phyloP scores from a whole-genome alignment of 2,329 filamentous ascomycete species.

The Penicillium sp. region DNA sequence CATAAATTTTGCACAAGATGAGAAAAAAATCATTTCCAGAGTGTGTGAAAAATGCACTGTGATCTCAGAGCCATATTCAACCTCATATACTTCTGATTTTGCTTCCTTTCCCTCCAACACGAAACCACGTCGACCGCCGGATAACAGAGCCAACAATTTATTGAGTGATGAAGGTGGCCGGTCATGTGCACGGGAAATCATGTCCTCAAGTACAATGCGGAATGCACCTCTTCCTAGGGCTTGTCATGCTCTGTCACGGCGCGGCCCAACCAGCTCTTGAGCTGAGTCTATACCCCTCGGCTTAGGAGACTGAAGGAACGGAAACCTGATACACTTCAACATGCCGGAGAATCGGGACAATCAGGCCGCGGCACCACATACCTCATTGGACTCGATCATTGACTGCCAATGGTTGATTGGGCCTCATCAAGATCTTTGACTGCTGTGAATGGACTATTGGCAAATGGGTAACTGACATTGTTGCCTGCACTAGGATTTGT shows the following conservation, averaged over 20 bases:
- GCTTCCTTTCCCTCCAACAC: neutral
- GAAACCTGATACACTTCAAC: conserved; percentile 15
- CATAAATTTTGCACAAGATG: neutral
- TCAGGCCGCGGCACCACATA: conserved; percentile 25
- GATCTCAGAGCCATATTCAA: neutral
- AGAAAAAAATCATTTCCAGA: neutral
- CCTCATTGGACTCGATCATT: conserved; percentile 3
- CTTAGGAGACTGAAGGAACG: conserved; percentile 17
- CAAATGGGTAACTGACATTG: conserved; percentile 1
- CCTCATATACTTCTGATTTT: neutral
- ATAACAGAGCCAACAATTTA: neutral
- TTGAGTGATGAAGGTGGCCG: neutral
- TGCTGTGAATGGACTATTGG: neutral
- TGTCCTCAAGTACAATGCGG: conserved; percentile 11
- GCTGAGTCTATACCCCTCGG: conserved; percentile 4
- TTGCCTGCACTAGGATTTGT: conserved; percentile 3
- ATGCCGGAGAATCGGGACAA: conserved; percentile 13
- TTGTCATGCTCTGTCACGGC: neutral
- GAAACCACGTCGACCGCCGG: neutral
- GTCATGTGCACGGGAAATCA: conserved; percentile 9
- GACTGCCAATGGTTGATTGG: neutral
- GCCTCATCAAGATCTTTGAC: neutral
- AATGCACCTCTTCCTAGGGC: conserved; percentile 14
- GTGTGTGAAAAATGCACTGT: conserved; percentile 1
- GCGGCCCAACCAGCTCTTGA: conserved; percentile 12